Conservation (phyloP, 2,329 filamentous ascomycete genomes). For the Pseudogymnoascus pannorum region DNA sequence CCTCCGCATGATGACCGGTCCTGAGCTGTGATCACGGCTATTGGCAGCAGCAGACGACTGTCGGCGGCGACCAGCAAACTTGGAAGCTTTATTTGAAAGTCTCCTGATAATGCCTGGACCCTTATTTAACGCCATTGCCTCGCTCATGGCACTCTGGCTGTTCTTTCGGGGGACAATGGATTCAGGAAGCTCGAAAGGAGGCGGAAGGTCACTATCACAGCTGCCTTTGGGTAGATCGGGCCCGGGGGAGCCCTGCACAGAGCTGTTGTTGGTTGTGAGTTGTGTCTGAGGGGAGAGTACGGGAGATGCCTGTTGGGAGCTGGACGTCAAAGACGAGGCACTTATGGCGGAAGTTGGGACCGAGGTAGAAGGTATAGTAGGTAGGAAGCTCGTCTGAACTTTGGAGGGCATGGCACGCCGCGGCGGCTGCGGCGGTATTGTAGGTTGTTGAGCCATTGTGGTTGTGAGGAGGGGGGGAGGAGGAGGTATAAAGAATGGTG, state of each 20-base stretch:
- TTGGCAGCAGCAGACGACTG: slow-evolving; percentile 70
- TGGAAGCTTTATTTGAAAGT: slow-evolving; percentile 72
- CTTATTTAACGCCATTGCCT: slow-evolving; percentile 49
- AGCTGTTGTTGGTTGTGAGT: slow-evolving; percentile 51
- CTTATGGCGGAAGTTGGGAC: slow-evolving; percentile 48
- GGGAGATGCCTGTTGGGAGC: slow-evolving; percentile 48
- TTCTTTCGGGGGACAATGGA: slow-evolving; percentile 53
- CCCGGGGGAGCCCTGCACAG: slow-evolving; percentile 52
- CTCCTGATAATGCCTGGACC: slow-evolving; percentile 70
- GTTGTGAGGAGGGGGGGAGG: slow-evolving; percentile 11
- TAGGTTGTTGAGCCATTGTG: slow-evolving; percentile 17
- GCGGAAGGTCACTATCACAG: slow-evolving; percentile 44
- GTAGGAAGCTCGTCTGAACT: slow-evolving; percentile 26
- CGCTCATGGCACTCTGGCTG: slow-evolving; percentile 56
- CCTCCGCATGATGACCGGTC: slow-evolving; percentile 78
- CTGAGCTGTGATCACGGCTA: slow-evolving; percentile 79
- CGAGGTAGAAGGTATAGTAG: slow-evolving; percentile 28
- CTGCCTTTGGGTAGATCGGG: slow-evolving; percentile 37
- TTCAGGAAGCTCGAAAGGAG: slow-evolving; percentile 65
- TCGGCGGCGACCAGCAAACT: slow-evolving; percentile 59
- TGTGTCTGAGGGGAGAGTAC: slow-evolving; percentile 47
- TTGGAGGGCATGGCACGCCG: slow-evolving; percentile 23
- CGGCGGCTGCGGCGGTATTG: slow-evolving; percentile 16
- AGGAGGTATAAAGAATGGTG: slow-evolving; percentile 1
- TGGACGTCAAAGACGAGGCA: slow-evolving; percentile 46